phyloP scores from a whole-genome alignment of 225 moss, liverwort and hornwort genomes.

The Lunularia cruciata region DNA sequence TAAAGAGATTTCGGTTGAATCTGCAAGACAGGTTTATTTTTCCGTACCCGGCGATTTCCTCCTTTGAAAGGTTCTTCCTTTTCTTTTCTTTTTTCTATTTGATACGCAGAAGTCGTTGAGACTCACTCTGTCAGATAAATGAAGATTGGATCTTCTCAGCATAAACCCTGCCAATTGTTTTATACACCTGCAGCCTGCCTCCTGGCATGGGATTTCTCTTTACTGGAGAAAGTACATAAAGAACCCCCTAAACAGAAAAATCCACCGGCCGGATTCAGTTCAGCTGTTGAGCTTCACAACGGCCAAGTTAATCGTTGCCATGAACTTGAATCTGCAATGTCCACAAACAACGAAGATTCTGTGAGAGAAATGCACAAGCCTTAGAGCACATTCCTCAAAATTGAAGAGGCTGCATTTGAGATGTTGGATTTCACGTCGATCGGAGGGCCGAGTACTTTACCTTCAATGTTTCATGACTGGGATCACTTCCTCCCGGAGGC shows the following conservation, averaged over 20 bases:
- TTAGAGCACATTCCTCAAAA: not conserved
- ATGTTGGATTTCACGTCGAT: not conserved
- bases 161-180: not conserved
- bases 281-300: constrained; percentile 10
- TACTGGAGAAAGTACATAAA: not conserved
- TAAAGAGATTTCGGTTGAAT: too few species aligned
- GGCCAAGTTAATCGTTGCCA: not conserved
- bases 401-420: too few species aligned
- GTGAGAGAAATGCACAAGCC: not conserved
- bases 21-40: too few species aligned
- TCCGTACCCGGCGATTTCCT: too few species aligned
- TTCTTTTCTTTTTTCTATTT: too few species aligned
- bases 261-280: not conserved
- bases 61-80: not conserved
- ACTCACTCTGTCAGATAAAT: not conserved
- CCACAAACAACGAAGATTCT: not conserved
- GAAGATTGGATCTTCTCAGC: too few species aligned
- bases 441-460: not conserved
- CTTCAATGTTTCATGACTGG: constrained; percentile 7
- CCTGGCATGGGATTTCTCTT: not conserved
- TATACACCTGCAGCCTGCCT: not conserved
- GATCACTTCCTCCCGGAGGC: constrained; percentile 1
- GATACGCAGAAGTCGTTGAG: not conserved
- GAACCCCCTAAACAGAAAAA: constrained; percentile 1
- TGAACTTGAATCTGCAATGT: constrained; percentile 2